Base-by-base conservation (phyloP, 139 green algal genomes). In the Picochlorum sp. region DNA sequence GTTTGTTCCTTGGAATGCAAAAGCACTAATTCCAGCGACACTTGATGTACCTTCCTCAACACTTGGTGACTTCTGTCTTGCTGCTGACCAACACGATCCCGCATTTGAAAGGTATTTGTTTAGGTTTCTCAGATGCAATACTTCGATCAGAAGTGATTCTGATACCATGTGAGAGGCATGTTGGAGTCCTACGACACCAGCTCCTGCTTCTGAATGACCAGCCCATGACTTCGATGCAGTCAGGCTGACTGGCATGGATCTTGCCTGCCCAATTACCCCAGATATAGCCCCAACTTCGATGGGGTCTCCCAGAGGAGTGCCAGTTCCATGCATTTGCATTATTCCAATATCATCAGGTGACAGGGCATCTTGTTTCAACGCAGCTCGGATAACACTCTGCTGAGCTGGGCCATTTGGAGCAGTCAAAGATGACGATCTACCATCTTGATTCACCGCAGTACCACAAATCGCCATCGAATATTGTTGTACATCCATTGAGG, bases 381-480 rank as follows among this genome's bases (percentile, higher is more conserved):
- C 80, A 6, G 28, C 7, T 20, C 71, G 56, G 18, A 85, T 63
- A 3, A 84, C 69, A 11, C 30, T 60, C 38, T 78, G 79, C 66
- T 89, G 82, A 3, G 71, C 66, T 3, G 77, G 80, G 9, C 82
- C 82, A 47, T 84, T 85, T 21, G 82, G 82, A 11, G 81, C 83
- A 2, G 80, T 89, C 14, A 89, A 73, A 30, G 60, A 73, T 67
- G 70, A 82, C 28, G 75, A 84, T 5, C 80, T 55, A 1, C 82
- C 82, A 18, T 84, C 82, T 68, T 89, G 82, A 62, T 89, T 89
- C 31, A 85, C 79, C 1, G 77, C 68, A 1, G 70, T 76, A 3
- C 75, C 78, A 16, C 38, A 26, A 4, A 86, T 26, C 3, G 72
- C 1, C 68, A 16, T 78, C 18, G 49, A 24, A 26, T 13, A 13